Evolutionary conservation across 2,329 filamentous ascomycete species (phyloP), one percentile per base, ranked within the genome.

Genomic region (Talaromyces sp.): DNA sequence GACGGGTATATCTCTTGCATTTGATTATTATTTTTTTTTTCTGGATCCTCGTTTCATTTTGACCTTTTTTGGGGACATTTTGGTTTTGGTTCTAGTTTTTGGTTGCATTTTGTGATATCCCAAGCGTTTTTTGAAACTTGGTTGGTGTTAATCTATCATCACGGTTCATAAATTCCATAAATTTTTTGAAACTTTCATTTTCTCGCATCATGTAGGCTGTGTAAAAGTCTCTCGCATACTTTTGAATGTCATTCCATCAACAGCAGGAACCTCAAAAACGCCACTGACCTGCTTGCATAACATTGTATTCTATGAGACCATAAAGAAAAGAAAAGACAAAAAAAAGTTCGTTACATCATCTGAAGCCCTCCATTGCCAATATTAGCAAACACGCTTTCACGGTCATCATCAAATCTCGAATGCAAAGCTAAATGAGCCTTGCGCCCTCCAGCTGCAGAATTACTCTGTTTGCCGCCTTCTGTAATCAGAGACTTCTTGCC

Each of bases 401-500:
- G 65, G 19, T 75, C 72, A 10, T 75, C 70, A 42, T 70, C 70
- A 28, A 71, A 69, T 22, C 69, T 66, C 30, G 63, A 61, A 56
- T 69, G 64, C 36, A 68, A 65, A 25, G 64, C 42, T 59, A 59
- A 32, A 32, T 62, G 60, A 44, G 56, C 32, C 25, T 62, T 62
- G 30, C 60, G 60, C 11, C 52, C 60, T 47, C 70, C 65, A 17
- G 66, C 60, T 71, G 72, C 53, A 65, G 72, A 53, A 65, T 49
- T 9, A 57, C 58, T 25, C 57, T 64, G 42, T 53, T 69, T 39
- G 70, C 56, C 53, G 1, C 22, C 33, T 63, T 89, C 87, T 13
- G 90, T 77, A 13, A 88, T 75, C 33, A 78, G 74, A 66, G 88
- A 91, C 75, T 93, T 96, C 69, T 86, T 87, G 51, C 92, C 91